Percentiles rank a stretch among this genome's conserved stretches.
Evolutionary conservation across 1,284 basidiomycete genomes (phyloP).

Genomic region (Chalciporus sp.): DNA sequence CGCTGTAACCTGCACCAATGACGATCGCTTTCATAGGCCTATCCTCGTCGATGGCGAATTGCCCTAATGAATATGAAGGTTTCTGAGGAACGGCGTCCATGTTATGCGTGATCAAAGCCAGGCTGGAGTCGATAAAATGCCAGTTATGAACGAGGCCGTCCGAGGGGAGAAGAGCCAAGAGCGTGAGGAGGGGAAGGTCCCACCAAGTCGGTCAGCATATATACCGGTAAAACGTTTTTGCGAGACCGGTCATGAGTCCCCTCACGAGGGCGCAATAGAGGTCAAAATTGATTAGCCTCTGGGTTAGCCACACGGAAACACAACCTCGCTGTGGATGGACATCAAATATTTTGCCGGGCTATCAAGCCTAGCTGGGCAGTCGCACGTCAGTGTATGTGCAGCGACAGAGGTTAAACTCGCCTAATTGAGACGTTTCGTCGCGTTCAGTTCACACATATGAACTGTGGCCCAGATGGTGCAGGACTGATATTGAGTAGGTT

Average conservation of each 20-base stretch:
- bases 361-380: too few species aligned
- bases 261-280: not conserved
- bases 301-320: too few species aligned
- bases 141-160: too few species aligned
- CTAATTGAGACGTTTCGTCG: not conserved
- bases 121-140: too few species aligned
- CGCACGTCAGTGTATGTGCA: too few species aligned
- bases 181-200: not conserved
- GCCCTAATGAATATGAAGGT: slow-evolving; percentile 5
- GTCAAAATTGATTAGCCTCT: not conserved
- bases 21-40: slow-evolving; percentile 19
- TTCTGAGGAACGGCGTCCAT: not conserved
- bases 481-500: not conserved
- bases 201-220: not conserved
- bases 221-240: not conserved
- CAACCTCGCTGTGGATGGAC: too few species aligned
- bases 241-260: not conserved
- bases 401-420: too few species aligned
- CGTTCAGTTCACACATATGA: not conserved
- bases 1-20: slow-evolving; percentile 31
- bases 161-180: not conserved
- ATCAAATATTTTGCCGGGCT: too few species aligned
- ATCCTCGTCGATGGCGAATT: slow-evolving; percentile 20
- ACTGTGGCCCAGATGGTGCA: not conserved
- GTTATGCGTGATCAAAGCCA: not conserved